Percentiles rank a stretch among this genome's conserved stretches.
Conservation (phyloP, 306 rosid genomes). For the Cucurbita maxima region DNA sequence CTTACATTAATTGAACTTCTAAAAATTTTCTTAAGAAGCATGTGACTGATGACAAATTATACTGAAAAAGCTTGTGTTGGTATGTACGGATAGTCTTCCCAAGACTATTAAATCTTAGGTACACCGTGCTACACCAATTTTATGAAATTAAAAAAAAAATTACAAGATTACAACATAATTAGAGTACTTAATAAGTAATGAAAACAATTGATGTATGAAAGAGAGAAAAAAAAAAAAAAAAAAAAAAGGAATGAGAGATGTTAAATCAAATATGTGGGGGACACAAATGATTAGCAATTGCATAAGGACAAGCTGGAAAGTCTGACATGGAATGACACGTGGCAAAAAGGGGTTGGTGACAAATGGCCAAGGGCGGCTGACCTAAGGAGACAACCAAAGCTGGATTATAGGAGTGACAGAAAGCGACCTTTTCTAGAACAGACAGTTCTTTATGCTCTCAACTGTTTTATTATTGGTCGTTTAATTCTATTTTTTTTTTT, state of each 20-base stretch:
- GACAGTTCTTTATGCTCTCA: neutral
- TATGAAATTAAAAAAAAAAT: neutral
- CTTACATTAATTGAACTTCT: no score
- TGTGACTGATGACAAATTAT: no score
- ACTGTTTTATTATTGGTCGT: neutral
- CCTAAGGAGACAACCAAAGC: conserved; percentile 28
- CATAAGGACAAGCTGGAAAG: conserved; percentile 36
- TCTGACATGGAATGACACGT: conserved; percentile 27
- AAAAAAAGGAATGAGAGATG: neutral
- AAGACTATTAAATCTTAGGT: no score
- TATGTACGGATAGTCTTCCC: no score
- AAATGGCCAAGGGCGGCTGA: conserved; percentile 59
- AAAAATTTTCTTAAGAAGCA: no score
- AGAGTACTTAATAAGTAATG: neutral
- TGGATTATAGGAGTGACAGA: neutral
- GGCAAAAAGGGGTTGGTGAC: conserved; percentile 30
- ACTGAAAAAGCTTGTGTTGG: no score
- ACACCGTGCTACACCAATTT: neutral
- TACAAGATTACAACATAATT: neutral
- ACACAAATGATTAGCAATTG: conserved; percentile 29
- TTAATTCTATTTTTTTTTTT: neutral
- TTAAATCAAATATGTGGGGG: neutral
- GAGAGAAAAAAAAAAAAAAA: neutral
- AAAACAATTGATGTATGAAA: neutral
- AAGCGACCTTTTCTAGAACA: neutral